Evolutionary conservation across 768 basidiomycete genomes (phyloP), one percentile per base, ranked within the genome.

Genomic region (Xerocomus potaroensis): DNA sequence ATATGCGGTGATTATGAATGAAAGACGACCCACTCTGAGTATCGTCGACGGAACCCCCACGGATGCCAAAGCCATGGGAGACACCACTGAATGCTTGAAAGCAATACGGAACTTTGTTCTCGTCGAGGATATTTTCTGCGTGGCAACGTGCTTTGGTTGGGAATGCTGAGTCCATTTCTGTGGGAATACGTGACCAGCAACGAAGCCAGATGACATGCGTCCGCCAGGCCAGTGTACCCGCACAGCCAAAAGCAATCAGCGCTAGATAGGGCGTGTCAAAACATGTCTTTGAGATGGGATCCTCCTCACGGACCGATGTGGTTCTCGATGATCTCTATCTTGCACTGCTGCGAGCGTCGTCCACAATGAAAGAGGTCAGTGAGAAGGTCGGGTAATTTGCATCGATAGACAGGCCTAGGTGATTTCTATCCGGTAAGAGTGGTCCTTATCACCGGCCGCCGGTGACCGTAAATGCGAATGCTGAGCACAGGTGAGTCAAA

Each of bases 161-260:
- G 69, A 84, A 83, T 1, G 79, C 72, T 2, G 55, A 50, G 57
- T 84, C 83, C n/a, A 53, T 68, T 62, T 83, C 81, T 78, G 57
- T n/a, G n/a, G n/a, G n/a, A 6, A 39, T 12, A 35, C 3, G 10
- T 27, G 27, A 31, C 46, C 18, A 51, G 22, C 16, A 5, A 19
- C 9, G n/a, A 3, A n/a, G n/a, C n/a, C 18, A 14, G 8, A 32
- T 19, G 27, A 3, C 8, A 6, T 3, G 6, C 32, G 32, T 37
- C 14, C n/a, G 9, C 45, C 26, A 38, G 55, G 33, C 9, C n/a
- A n/a, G 16, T 18, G 19, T 42, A 76, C 80, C 80, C 49, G 79
- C 80, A 47, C 78, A 80, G 19, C 77, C 71, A 49, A 83, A 57
- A 3, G 81, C 60, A 8, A 83, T 59, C 0, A 80, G 81, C 14